Conservation (phyloP, 148 eudicot species). For the Suaeda aralocaspica region DNA sequence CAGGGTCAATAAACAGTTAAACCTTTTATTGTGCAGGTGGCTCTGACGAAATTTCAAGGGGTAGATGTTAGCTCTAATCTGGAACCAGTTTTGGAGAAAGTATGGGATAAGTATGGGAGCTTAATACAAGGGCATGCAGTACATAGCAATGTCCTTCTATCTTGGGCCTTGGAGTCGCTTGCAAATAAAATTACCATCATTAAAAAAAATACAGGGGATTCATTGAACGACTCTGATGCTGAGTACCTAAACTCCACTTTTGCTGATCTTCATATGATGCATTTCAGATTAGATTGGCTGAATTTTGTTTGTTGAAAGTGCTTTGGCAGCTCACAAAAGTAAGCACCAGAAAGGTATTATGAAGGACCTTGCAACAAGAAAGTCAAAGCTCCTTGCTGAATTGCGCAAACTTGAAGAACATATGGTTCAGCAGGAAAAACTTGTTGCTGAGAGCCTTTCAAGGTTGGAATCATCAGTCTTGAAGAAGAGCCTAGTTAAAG, state of each 20-base stretch:
- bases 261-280: conserved; percentile 1
- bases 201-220: neutral
- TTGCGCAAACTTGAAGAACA: conserved; percentile 3
- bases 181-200: conserved; percentile 2
- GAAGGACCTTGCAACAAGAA: conserved; percentile 6
- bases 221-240: no score
- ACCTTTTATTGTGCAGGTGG: neutral
- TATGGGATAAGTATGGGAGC: no score
- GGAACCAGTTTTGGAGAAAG: no score
- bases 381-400: conserved; percentile 8
- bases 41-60: neutral
- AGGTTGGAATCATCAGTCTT: neutral
- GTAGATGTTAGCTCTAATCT: neutral
- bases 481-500: conserved; percentile 12
- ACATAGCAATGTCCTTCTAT: neutral
- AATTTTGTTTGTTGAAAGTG: conserved; percentile 13
- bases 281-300: conserved; percentile 1
- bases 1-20: no score
- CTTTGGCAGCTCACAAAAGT: conserved; percentile 10
- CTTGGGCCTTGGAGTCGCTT: conserved; percentile 9
- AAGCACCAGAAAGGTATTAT: neutral
- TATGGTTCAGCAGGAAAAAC: neutral
- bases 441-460: conserved; percentile 6
- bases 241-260: conserved; percentile 1
- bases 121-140: conserved; percentile 2